A percentile compares a stretch with the other conserved stretches of the same genome.
Conservation (phyloP, 2,329 filamentous ascomycete genomes). For the Scedosporium apiospermum region DNA sequence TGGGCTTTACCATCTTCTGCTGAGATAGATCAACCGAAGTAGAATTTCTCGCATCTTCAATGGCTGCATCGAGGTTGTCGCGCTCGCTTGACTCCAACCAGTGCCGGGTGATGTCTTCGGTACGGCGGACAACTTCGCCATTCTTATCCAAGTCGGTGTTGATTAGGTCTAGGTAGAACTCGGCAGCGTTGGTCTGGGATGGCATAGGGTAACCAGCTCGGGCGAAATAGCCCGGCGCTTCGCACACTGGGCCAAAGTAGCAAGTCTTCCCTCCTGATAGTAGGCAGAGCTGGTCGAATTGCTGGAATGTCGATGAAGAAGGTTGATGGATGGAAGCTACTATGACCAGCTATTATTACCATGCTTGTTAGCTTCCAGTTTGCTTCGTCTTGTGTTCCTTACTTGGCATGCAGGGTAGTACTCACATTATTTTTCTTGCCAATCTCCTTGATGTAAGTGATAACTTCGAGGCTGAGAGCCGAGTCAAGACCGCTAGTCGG, state of each 20-base stretch:
- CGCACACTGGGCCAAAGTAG: conserved; percentile 58
- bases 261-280: conserved; percentile 61
- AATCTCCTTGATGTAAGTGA: conserved; percentile 60
- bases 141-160: conserved; percentile 64
- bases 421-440: conserved; percentile 56
- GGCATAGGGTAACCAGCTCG: conserved; percentile 54
- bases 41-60: conserved; percentile 19
- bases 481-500: conserved; percentile 79
- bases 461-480: conserved; percentile 64
- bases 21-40: conserved; percentile 9
- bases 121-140: conserved; percentile 32
- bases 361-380: neutral
- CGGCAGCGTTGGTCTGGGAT: conserved; percentile 65
- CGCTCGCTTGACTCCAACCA: conserved; percentile 31
- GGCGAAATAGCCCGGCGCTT: conserved; percentile 54
- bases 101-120: conserved; percentile 43
- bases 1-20: conserved; percentile 27
- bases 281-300: conserved; percentile 72
- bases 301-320: conserved; percentile 66
- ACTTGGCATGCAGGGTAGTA: neutral
- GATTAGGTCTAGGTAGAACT: conserved; percentile 68
- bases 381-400: too few relatives aligned
- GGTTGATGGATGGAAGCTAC: conserved; percentile 82
- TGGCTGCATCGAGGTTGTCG: conserved; percentile 11
- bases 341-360: conserved; percentile 51